Conservation (phyloP, 352 stramenopile species). For the Paralagenidium karlingii region DNA sequence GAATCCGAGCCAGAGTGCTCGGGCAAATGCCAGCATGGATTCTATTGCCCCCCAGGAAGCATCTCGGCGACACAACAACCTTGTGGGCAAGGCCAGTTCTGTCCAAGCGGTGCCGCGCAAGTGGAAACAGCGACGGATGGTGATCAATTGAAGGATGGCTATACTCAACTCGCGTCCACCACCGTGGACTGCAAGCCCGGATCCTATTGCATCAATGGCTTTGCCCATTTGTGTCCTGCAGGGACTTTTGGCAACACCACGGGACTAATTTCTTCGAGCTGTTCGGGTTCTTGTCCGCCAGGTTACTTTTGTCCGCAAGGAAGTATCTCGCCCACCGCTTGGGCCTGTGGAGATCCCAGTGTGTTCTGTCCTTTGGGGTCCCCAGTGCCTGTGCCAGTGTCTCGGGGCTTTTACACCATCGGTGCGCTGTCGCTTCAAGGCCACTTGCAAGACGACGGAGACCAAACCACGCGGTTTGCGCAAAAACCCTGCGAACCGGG, state of each 20-base stretch:
- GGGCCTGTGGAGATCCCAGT: conserved; percentile 24
- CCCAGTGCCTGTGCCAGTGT: conserved; percentile 12
- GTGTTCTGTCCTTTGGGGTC: conserved; percentile 46
- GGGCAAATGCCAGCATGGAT: conserved; percentile 43
- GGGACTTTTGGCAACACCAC: conserved; percentile 45
- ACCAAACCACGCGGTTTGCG: conserved; percentile 13
- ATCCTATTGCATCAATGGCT: conserved; percentile 28
- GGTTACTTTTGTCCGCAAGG: conserved; percentile 43
- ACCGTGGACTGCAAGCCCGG: conserved; percentile 17
- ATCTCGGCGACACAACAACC: conserved; percentile 20
- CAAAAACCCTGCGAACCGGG: conserved; percentile 53
- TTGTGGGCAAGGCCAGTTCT: conserved; percentile 23
- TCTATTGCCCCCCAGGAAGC: conserved; percentile 46
- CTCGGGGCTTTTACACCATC: conserved; percentile 52
- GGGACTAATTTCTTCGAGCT: conserved; percentile 21
- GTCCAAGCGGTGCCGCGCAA: conserved; percentile 16
- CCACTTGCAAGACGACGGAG: no score
- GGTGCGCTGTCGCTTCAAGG: conserved; percentile 16
- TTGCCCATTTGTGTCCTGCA: conserved; percentile 23
- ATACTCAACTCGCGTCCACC: conserved; percentile 4
- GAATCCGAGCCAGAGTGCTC: conserved; percentile 40
- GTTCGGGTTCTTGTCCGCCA: conserved; percentile 38
- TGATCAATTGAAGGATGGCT: conserved; percentile 22
- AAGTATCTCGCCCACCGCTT: conserved; percentile 14
- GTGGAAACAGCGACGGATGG: conserved; percentile 9